Percentiles rank a stretch among this genome's conserved stretches.
These are phyloP conservation scores for Brettanomyces nanus DNA, from an alignment of 805 yeast genomes.

Conservation along the genomic window DNA sequence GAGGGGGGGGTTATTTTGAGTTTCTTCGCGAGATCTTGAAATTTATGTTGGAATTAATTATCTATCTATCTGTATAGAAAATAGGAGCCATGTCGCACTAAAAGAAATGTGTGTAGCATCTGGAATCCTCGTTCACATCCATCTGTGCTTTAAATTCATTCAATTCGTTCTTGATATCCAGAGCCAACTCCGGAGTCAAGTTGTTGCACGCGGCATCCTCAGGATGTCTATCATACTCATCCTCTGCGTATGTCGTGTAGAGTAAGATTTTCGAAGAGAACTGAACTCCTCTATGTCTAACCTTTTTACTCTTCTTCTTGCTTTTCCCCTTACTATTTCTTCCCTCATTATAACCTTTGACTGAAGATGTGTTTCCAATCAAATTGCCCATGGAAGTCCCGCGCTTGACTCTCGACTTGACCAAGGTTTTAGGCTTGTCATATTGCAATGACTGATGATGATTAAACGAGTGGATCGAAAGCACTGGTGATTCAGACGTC, in stretches of 20 bases:
- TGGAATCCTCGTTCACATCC: conserved; percentile 75
- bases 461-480: neutral
- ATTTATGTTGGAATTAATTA: too few species aligned
- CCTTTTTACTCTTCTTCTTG: conserved; percentile 5
- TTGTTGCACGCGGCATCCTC: conserved; percentile 90
- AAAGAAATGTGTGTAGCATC: conserved; percentile 77
- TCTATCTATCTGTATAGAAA: too few species aligned
- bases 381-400: neutral
- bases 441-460: neutral
- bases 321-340: conserved; percentile 11
- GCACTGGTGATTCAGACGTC: neutral
- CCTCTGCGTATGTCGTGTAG: conserved; percentile 75
- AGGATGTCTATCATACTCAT: conserved; percentile 88
- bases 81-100: too few species aligned
- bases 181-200: conserved; percentile 80
- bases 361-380: neutral
- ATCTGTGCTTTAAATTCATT: conserved; percentile 71
- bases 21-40: too few species aligned
- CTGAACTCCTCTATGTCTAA: conserved; percentile 24
- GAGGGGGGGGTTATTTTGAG: too few species aligned
- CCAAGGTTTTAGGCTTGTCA: neutral
- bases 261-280: conserved; percentile 79
- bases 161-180: conserved; percentile 76
- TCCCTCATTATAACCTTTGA: conserved; percentile 5
- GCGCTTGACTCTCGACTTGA: neutral